Evolutionary conservation across 306 rosid genomes (phyloP).

Genomic region (Prunus dulcis): DNA sequence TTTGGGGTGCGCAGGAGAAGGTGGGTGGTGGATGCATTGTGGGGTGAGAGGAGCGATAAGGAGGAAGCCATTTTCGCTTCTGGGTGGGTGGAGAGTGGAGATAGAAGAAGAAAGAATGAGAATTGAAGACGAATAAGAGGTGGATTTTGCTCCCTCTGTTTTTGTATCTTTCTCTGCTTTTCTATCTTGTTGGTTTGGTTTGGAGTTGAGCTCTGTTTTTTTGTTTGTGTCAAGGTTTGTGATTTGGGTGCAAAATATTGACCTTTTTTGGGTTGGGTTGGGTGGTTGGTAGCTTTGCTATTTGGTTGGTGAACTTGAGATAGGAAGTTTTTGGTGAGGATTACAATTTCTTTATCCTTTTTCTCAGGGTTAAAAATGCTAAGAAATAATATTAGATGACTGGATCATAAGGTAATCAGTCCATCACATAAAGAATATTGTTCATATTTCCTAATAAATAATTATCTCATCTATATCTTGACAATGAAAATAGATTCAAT

Average conservation of each 20-base stretch:
- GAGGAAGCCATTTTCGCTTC: conserved; percentile 56
- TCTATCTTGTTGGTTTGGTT: neutral
- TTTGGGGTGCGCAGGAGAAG: conserved; percentile 47
- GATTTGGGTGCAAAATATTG: neutral
- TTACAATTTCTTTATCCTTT: neutral
- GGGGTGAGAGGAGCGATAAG: conserved; percentile 53
- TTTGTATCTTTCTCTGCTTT: neutral
- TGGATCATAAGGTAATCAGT: neutral
- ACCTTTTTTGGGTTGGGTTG: neutral
- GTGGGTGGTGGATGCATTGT: conserved; percentile 39
- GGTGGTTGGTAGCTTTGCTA: neutral
- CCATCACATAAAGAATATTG: neutral
- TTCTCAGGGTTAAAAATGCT: neutral
- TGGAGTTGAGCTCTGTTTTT: neutral
- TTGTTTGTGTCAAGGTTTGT: neutral
- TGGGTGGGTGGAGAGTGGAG: neutral
- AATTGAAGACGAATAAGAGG: neutral
- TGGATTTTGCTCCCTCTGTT: neutral
- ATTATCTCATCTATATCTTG: neutral
- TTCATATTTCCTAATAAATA: too few species aligned
- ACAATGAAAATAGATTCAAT: neutral
- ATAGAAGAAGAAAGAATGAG: neutral
- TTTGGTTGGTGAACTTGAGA: neutral
- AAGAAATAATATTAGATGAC: too few species aligned
- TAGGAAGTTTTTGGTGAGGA: neutral